Conservation (phyloP, 1,284 basidiomycete genomes). For the Trametes pubescens region DNA sequence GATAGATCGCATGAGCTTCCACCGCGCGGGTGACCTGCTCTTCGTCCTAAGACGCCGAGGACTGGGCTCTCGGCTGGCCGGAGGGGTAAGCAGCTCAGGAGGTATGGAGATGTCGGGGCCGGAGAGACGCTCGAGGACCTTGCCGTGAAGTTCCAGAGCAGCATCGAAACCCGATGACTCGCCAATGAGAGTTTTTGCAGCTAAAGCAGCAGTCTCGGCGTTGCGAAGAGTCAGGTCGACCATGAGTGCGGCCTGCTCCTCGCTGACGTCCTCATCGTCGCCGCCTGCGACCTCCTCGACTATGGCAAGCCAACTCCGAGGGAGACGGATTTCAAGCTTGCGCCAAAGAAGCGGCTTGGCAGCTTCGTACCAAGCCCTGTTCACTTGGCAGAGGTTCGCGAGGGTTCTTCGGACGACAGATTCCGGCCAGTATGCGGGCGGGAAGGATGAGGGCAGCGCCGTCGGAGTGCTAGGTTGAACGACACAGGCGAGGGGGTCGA, state of each 20-base stretch:
- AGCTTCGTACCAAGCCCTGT: conserved; percentile 76
- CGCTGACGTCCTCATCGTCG: conserved; percentile 56
- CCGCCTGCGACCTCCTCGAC: conserved; percentile 78
- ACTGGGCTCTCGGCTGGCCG: conserved; percentile 81
- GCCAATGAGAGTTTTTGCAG: conserved; percentile 42
- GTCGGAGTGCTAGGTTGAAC: conserved; percentile 59
- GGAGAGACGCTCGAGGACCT: conserved; percentile 64
- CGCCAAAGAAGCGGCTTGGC: conserved; percentile 85
- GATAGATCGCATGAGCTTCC: conserved; percentile 80
- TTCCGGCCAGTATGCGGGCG: conserved; percentile 73
- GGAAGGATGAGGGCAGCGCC: conserved; percentile 72
- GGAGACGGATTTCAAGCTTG: conserved; percentile 80
- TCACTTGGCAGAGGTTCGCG: conserved; percentile 74
- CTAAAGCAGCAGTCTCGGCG: conserved; percentile 65
- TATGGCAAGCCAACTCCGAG: conserved; percentile 80
- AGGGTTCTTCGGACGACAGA: conserved; percentile 67
- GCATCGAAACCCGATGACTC: conserved; percentile 49
- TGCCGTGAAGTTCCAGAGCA: conserved; percentile 63
- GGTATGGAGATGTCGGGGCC: conserved; percentile 73
- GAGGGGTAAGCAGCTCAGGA: conserved; percentile 76
- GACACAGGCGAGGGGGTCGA: conserved; percentile 71
- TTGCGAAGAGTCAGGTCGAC: conserved; percentile 69
- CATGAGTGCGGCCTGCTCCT: conserved; percentile 65
- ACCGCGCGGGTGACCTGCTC: conserved; percentile 81
- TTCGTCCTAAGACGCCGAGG: conserved; percentile 75